Evolutionary conservation across 1,284 basidiomycete genomes (phyloP).

Genomic region (Ustilago trichophora): DNA sequence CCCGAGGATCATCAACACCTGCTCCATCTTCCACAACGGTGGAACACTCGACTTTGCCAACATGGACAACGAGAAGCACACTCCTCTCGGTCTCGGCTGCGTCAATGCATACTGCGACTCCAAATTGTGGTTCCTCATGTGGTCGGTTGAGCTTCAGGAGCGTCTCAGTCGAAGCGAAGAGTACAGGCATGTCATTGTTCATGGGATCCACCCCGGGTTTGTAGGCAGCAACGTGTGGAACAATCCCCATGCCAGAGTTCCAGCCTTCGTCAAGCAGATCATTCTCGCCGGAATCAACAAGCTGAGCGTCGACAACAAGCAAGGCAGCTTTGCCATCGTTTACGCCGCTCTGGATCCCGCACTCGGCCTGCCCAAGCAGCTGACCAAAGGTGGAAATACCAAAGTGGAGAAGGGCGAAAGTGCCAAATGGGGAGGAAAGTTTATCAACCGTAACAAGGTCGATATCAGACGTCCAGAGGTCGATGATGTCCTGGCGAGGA

Average conservation of each 20-base stretch:
- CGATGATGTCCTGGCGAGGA: conserved; percentile 44
- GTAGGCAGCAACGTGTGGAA: conserved; percentile 53
- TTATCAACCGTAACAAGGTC: conserved; percentile 41
- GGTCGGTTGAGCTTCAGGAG: conserved; percentile 54
- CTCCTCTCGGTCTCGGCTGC: conserved; percentile 28
- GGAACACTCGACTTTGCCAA: conserved; percentile 52
- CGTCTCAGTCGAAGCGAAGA: conserved; percentile 42
- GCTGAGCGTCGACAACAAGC: conserved; percentile 30
- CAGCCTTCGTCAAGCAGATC: background rate
- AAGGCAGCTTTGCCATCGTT: conserved; percentile 48
- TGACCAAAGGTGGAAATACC: background rate
- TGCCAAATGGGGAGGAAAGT: conserved; percentile 50
- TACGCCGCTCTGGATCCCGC: conserved; percentile 38
- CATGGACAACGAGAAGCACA: conserved; percentile 52
- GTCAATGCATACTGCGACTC: conserved; percentile 53
- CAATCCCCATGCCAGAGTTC: conserved; percentile 19
- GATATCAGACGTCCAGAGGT: conserved; percentile 46
- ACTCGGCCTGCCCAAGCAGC: conserved; percentile 37
- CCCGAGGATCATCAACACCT: conserved; percentile 55
- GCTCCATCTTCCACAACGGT: conserved; percentile 54
- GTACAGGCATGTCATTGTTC: conserved; percentile 52
- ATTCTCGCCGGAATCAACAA: conserved; percentile 8
- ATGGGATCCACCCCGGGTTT: conserved; percentile 56
- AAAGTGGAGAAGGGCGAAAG: conserved; percentile 13
- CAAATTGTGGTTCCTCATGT: conserved; percentile 53